Evolutionary conservation across 228 moss, liverwort and hornwort species (phyloP).

Genomic region (Sphagnum fallax): DNA sequence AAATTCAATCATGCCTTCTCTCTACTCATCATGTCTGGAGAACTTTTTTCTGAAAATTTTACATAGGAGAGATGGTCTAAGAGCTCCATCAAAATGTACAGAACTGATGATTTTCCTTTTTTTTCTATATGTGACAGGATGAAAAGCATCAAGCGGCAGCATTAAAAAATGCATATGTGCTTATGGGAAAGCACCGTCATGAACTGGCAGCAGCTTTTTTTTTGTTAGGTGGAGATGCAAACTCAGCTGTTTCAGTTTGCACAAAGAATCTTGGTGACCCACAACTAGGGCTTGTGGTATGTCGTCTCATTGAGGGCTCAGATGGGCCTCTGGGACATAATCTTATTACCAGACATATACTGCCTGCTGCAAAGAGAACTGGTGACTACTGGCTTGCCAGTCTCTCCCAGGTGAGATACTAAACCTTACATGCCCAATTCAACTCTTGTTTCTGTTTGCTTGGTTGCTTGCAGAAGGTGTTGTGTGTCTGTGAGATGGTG

Average conservation of each 20-base stretch:
- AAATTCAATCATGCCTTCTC: neutral
- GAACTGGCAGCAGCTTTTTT: slow-evolving; percentile 94
- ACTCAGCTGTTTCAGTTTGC: slow-evolving; percentile 79
- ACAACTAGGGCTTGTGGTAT: slow-evolving; percentile 86
- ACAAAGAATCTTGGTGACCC: slow-evolving; percentile 85
- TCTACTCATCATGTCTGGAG: no score
- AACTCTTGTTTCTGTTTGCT: neutral
- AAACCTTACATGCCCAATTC: neutral
- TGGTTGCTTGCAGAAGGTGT: neutral
- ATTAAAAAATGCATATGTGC: slow-evolving; percentile 93
- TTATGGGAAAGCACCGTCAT: slow-evolving; percentile 97
- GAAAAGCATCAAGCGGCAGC: slow-evolving; percentile 88
- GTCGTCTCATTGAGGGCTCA: slow-evolving; percentile 73
- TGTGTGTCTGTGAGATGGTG: neutral
- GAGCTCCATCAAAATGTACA: no score
- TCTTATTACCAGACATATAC: slow-evolving; percentile 70
- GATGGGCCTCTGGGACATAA: slow-evolving; percentile 75
- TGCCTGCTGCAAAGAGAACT: slow-evolving; percentile 53
- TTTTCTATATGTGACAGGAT: slow-evolving; percentile 35
- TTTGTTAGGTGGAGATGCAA: slow-evolving; percentile 77
- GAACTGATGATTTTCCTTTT: no score
- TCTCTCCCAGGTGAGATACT: slow-evolving; percentile 66
- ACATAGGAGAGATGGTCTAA: no score
- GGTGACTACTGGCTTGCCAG: slow-evolving; percentile 92
- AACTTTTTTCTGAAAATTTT: no score